Percentiles rank a stretch among this genome's conserved stretches.
phyloP scores from a whole-genome alignment of 208 protist genomes.

The Porcisia deanei region DNA sequence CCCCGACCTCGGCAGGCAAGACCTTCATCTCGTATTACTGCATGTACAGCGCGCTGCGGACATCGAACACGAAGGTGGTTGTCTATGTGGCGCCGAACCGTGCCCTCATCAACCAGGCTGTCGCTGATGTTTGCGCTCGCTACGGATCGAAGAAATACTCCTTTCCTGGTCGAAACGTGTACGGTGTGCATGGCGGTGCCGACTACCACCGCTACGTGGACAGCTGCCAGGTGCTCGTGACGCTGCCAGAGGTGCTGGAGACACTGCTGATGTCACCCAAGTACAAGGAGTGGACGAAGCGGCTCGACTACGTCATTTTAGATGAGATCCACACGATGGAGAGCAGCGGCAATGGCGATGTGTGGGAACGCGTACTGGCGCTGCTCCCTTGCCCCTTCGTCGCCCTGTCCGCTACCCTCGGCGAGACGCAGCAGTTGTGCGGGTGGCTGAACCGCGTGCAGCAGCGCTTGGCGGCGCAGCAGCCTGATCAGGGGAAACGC shows the following conservation, averaged over 20 bases:
- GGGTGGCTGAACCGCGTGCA: constrained; percentile 92
- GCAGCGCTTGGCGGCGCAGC: constrained; percentile 45
- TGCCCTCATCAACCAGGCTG: constrained; percentile 95
- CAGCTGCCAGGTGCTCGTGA: constrained; percentile 94
- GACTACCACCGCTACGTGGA: constrained; percentile 88
- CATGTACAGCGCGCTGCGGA: constrained; percentile 92
- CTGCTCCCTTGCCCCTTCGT: constrained; percentile 93
- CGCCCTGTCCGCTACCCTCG: constrained; percentile 95
- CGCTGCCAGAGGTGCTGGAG: constrained; percentile 93
- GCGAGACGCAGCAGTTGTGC: constrained; percentile 91
- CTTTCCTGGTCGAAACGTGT: constrained; percentile 69
- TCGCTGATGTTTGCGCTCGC: constrained; percentile 91
- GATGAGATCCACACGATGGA: constrained; percentile 97
- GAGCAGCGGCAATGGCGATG: constrained; percentile 81
- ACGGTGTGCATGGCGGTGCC: constrained; percentile 85
- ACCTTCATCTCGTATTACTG: constrained; percentile 97
- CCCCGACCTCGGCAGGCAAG: constrained; percentile 96
- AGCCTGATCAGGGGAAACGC: constrained; percentile 27
- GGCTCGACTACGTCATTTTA: constrained; percentile 95
- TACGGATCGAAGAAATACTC: constrained; percentile 92
- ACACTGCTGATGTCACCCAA: constrained; percentile 89
- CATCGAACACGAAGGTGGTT: constrained; percentile 87
- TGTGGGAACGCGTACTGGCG: constrained; percentile 95
- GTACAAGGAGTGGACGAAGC: constrained; percentile 82
- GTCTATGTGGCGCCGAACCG: constrained; percentile 94